Conservation (phyloP, 1,139 yeast genomes). For the Geotrichum restrictum region DNA sequence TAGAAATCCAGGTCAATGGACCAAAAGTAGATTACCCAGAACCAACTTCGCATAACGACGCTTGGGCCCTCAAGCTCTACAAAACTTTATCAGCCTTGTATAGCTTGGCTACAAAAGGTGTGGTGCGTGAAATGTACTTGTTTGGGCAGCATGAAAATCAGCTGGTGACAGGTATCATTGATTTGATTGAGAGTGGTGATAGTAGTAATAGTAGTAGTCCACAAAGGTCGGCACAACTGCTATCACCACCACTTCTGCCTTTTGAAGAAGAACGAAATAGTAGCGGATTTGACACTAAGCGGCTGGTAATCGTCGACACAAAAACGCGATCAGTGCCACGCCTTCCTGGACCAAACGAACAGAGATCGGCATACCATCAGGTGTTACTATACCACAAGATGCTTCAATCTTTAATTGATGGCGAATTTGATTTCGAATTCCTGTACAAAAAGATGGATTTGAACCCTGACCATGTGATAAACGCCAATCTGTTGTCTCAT, state of each 20-base stretch:
- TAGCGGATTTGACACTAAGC: conserved; percentile 6
- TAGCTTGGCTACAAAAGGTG: conserved; percentile 18
- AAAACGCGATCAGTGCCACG: conserved; percentile 30
- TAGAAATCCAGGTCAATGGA: conserved; percentile 26
- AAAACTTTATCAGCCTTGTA: conserved; percentile 6
- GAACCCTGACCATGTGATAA: neutral
- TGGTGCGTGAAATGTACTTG: conserved; percentile 36
- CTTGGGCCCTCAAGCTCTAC: neutral
- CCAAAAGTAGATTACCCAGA: neutral
- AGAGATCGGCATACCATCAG: conserved; percentile 37
- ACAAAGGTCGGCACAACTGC: too few relatives aligned
- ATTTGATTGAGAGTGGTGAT: conserved; percentile 24
- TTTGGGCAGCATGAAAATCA: conserved; percentile 29
- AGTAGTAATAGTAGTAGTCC: neutral
- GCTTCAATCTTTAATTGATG: conserved; percentile 23
- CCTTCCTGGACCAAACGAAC: conserved; percentile 28
- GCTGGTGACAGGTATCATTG: conserved; percentile 36
- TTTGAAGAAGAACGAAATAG: neutral
- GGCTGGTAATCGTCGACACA: conserved; percentile 33
- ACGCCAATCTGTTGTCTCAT: neutral
- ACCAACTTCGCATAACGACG: neutral
- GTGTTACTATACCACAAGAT: conserved; percentile 33
- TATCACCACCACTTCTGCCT: too few relatives aligned
- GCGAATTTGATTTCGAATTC: neutral
- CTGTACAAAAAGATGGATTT: neutral